Percentiles rank a stretch among this genome's conserved stretches.
These are phyloP conservation scores for Nematocida displodere DNA, from an alignment of 371 early-diverging fungal genomes.

Conservation along the genomic window DNA sequence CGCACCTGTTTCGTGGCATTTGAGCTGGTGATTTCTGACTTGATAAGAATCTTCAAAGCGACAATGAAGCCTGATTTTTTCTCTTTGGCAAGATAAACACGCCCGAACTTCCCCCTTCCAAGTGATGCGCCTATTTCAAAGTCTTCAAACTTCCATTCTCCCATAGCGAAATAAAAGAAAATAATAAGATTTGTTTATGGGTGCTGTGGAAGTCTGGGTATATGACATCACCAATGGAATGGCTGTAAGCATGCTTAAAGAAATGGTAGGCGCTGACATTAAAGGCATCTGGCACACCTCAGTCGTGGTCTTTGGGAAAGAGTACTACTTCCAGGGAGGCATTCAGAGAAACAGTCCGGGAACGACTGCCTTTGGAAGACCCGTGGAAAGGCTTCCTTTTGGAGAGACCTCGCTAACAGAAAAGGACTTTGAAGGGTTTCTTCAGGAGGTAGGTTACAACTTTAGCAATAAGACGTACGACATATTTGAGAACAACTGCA, in stretches of 20 bases:
- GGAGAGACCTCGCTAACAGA: constrained; percentile 53
- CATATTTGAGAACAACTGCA: constrained; percentile 64
- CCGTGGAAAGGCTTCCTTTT: constrained; percentile 42
- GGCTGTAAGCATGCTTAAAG: neutral
- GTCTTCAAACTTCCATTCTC: constrained; percentile 70
- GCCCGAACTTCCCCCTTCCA: constrained; percentile 92
- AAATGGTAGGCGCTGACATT: constrained; percentile 50
- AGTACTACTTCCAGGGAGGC: constrained; percentile 77
- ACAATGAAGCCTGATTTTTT: constrained; percentile 74
- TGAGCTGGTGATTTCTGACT: constrained; percentile 71
- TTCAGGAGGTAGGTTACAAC: constrained; percentile 29
- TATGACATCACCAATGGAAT: constrained; percentile 40
- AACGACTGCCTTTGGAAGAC: constrained; percentile 50
- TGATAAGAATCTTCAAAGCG: constrained; percentile 83
- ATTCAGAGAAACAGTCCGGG: constrained; percentile 51
- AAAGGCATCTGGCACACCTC: constrained; percentile 72
- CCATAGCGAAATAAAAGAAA: constrained; percentile 52
- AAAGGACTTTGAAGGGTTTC: constrained; percentile 52
- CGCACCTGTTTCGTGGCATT: constrained; percentile 77
- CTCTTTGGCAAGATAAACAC: constrained; percentile 86
- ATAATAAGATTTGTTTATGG: neutral
- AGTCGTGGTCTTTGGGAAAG: constrained; percentile 75
- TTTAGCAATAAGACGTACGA: constrained; percentile 59
- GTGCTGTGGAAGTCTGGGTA: constrained; percentile 43
- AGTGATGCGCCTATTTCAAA: constrained; percentile 86